Base-by-base conservation (phyloP, 2,329 filamentous ascomycete species). In the Arthroderma sp. region DNA sequence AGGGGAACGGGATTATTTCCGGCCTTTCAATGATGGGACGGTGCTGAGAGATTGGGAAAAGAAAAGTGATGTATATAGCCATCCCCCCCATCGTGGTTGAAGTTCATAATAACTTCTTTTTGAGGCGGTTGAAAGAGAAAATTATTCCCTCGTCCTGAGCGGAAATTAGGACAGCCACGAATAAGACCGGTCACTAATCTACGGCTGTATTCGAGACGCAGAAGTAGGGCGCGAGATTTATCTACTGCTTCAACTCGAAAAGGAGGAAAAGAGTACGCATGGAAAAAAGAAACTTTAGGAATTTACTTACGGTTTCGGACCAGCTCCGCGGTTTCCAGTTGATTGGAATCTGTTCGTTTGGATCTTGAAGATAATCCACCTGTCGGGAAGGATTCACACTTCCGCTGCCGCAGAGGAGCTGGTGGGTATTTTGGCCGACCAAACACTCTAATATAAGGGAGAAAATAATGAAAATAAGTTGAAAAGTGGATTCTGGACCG, bases 321-420 rank as follows among this genome's bases (percentile, higher is more conserved):
- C 47, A 31, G 47, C 47, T 51, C 47, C 47, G 47, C 47, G 47
- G 47, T 51, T 51, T 51, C 47, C 47, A 51, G 47, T 51, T 51
- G 47, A 51, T 51, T 51, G 47, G 47, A 51, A 51, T 31, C 25
- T 19, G 13, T 17, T 43, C 25, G n/a, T 33, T 51, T 51, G 47
- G 47, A 51, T 33, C 47, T 31, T 33, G 47, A 33, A 25, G 47
- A 33, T 51, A 33, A 51, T 51, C 47, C 47, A 51, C 47, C 47
- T 5, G 25, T 19, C 47, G 47, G 47, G 47, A 51, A 33, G 47
- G 47, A 33, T 15, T 17, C 15, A 31, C n/a, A 33, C 25, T 51
- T 51, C 47, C 47, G 47, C 47, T 51, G 47, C 47, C 47, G 47
- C 47, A 17, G 47, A 31, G 23, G 19, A 25, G 41, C 41, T 47